Conservation (phyloP, 2,329 filamentous ascomycete species). For the Colletotrichum sojae region DNA sequence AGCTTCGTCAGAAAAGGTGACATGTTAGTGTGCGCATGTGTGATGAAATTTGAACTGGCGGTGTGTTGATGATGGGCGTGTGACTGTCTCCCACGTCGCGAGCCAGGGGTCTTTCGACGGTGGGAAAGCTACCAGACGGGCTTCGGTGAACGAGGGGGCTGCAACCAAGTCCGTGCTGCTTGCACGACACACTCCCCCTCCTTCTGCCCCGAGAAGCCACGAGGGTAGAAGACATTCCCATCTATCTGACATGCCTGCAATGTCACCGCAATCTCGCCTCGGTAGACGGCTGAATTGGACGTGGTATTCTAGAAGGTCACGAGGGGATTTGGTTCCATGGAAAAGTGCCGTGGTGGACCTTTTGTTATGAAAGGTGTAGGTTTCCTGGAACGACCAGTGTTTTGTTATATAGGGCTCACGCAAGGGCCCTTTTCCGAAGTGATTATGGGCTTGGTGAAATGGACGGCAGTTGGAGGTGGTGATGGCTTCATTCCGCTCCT, state of each 20-base stretch:
- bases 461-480: slow-evolving; percentile 2
- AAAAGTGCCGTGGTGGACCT: neutral
- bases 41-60: neutral
- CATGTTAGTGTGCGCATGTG: neutral
- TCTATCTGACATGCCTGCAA: neutral
- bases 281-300: slow-evolving; percentile 19
- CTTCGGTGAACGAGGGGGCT: too few species aligned
- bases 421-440: neutral
- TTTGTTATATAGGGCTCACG: neutral
- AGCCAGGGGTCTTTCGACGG: neutral
- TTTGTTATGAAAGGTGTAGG: neutral
- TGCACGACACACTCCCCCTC: neutral
- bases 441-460: neutral
- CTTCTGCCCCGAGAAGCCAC: neutral
- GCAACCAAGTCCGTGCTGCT: neutral
- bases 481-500: slow-evolving; percentile 18
- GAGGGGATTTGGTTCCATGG: neutral
- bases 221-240: neutral
- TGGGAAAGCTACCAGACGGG: neutral
- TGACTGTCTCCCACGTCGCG: slow-evolving; percentile 1
- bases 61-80: neutral
- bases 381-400: slow-evolving; percentile 4
- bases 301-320: slow-evolving; percentile 13
- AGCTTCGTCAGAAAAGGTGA: too few species aligned
- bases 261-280: neutral